These are phyloP conservation scores for Gardenia jasminoides DNA, from an alignment of 257 asterid species.

Conservation along the genomic window DNA sequence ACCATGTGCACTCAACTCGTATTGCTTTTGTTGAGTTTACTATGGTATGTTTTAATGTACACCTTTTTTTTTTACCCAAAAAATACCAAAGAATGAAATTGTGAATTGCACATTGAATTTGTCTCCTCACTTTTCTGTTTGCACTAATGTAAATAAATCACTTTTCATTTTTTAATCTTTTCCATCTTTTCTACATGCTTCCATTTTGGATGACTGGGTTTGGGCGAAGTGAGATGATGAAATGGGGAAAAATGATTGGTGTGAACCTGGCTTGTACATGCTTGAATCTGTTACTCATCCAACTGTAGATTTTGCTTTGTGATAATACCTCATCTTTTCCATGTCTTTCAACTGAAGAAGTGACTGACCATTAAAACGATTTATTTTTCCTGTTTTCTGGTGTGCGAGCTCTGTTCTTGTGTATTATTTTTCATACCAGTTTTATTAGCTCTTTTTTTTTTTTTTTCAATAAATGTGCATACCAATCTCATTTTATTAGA, in stretches of 20 bases:
- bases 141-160: background rate
- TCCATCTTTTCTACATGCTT: background rate
- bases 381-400: background rate
- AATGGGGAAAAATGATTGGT: background rate
- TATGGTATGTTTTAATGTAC: constrained; percentile 49
- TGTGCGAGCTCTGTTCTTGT: background rate
- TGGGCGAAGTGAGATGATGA: background rate
- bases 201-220: background rate
- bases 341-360: background rate
- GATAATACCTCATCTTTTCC: background rate
- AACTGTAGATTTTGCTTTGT: background rate
- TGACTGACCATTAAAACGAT: background rate
- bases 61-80: background rate
- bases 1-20: constrained; percentile 82
- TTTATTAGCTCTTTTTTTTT: background rate
- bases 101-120: background rate
- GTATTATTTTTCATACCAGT: background rate
- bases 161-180: background rate
- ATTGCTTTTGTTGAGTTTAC: constrained; percentile 89
- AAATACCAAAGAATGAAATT: background rate
- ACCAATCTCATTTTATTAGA: background rate
- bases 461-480: background rate
- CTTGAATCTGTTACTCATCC: background rate
- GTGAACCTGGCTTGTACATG: background rate
- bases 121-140: background rate